Percentiles rank a stretch among this genome's conserved stretches.
phyloP scores from a whole-genome alignment of 495 filamentous ascomycete genomes.

The Sporormia fimetaria region DNA sequence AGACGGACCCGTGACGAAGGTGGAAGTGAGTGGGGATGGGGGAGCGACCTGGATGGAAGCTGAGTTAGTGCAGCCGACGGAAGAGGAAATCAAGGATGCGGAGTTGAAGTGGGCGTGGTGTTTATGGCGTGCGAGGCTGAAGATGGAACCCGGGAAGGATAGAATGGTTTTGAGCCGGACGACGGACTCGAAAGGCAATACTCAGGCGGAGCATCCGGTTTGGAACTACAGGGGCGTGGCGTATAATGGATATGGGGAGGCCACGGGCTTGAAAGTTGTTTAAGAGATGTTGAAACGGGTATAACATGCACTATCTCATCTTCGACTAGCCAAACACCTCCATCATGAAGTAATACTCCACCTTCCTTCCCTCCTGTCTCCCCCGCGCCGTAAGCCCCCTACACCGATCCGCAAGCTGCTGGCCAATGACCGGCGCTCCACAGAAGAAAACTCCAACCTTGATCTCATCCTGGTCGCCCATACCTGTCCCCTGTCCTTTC shows the following conservation, averaged over 20 bases:
- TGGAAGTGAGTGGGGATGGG: conserved; percentile 42
- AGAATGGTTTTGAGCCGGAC: conserved; percentile 42
- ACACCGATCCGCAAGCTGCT: conserved; percentile 23
- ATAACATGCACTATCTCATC: too few relatives aligned
- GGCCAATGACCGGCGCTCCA: conserved; percentile 21
- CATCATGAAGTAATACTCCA: conserved; percentile 42
- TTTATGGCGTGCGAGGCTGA: conserved; percentile 36
- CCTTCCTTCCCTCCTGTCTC: conserved; percentile 62
- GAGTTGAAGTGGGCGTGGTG: conserved; percentile 42
- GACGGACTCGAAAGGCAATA: conserved; percentile 41
- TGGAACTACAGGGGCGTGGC: conserved; percentile 52
- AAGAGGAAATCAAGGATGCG: conserved; percentile 2
- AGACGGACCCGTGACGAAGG: conserved; percentile 42
- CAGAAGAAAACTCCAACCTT: conserved; percentile 25
- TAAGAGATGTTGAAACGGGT: conserved; percentile 9
- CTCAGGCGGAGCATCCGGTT: conserved; percentile 36
- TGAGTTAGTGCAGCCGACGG: conserved; percentile 25
- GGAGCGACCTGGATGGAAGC: conserved; percentile 43
- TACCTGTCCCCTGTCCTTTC: conserved; percentile 4
- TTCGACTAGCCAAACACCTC: conserved; percentile 44
- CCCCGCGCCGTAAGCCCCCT: conserved; percentile 36
- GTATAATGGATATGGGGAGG: conserved; percentile 51
- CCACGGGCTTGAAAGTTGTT: conserved; percentile 32
- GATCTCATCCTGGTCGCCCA: conserved; percentile 6
- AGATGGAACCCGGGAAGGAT: conserved; percentile 23